Evolutionary conservation across 2,329 filamentous ascomycete species (phyloP).

Genomic region (Niveomyces coronatus): DNA sequence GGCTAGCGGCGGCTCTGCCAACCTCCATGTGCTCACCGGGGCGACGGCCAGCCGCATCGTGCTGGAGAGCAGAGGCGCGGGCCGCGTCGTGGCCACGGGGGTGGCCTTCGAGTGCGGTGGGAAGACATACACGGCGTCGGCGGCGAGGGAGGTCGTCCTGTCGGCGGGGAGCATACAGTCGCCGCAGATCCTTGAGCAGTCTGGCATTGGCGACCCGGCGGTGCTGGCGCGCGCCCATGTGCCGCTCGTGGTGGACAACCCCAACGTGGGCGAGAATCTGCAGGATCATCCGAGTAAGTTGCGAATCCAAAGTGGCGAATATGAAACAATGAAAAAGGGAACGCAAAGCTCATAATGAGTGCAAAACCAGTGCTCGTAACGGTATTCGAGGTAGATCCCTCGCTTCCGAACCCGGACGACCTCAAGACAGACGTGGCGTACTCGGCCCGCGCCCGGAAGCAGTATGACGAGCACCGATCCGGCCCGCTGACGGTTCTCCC

Average conservation of each 20-base stretch:
- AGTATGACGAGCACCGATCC: conserved; percentile 18
- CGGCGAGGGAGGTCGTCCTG: conserved; percentile 44
- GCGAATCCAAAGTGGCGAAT: too few species aligned
- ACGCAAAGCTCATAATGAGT: not conserved
- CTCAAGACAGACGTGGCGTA: conserved; percentile 20
- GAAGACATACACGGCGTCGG: conserved; percentile 24
- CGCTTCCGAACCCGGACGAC: conserved; percentile 29
- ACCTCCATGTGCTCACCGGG: conserved; percentile 28
- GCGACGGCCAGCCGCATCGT: conserved; percentile 19
- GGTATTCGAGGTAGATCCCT: conserved; percentile 35
- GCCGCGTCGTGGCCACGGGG: conserved; percentile 20
- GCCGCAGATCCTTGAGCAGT: conserved; percentile 50
- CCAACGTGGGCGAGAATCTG: conserved; percentile 45
- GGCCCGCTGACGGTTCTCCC: conserved; percentile 31
- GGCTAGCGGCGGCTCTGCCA: conserved; percentile 27
- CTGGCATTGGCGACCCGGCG: conserved; percentile 15
- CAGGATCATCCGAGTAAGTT: conserved; percentile 31
- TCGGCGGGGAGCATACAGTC: conserved; percentile 47
- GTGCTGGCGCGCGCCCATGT: not conserved
- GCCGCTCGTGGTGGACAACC: not conserved
- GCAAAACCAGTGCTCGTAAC: conserved; percentile 27
- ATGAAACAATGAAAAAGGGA: too few species aligned
- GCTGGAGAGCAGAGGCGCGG: conserved; percentile 15
- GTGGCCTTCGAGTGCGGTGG: conserved; percentile 28
- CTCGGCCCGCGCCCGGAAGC: conserved; percentile 22